Base-by-base conservation (phyloP, 164 flowering plant genomes). In the Berberis thunbergii region DNA sequence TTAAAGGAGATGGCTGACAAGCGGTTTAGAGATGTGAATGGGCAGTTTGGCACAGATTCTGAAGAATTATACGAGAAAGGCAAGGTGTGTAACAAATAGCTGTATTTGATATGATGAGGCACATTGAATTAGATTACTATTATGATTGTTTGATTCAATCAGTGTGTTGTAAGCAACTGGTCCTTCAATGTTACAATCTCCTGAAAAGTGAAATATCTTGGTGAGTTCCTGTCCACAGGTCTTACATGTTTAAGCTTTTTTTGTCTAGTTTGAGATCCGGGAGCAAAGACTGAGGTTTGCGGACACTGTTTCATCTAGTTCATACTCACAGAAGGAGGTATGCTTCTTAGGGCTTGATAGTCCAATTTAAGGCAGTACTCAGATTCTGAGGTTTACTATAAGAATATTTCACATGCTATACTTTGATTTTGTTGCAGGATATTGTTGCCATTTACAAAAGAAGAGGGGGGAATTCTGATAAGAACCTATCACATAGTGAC, bases 1-100 rank as follows among this genome's bases (percentile, higher is more conserved):
- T 71, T 94, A 62, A 91, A 94, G 74, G 92, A 80, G 61, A 78
- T 84, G 72, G 98, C 96, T 46, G 98, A 94, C 75, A 84, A 80
- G 73, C 83, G 88, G 75, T 90, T 88, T 79, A 48, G 68, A 59
- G 88, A 83, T 72, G 72, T 79, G 62, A 79, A 64, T 80, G 88
- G 76, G 61, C 87, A 75, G 58, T 57, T 62, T 77, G 67, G 71
- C 45, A 42, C 71, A 63, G 73, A 74, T 64, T 62, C 85, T 62
- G 85, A 78, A 64, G 86, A 78, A 64, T 26, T 61, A 43, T 73
- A 72, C 67, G 82, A 70, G 40, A 75, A 71, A 65, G 77, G 79
- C 57, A 89, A 85, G 93, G 97, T 90, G 41, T 67, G 78, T 69
- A 7, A 11, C 46, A 46, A 26, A 26, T 26, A 26, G 26, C 59